A percentile compares a stretch with the other conserved stretches of the same genome.
Conservation (phyloP, 148 eudicot species). For the Tetragonia tetragonoides region DNA sequence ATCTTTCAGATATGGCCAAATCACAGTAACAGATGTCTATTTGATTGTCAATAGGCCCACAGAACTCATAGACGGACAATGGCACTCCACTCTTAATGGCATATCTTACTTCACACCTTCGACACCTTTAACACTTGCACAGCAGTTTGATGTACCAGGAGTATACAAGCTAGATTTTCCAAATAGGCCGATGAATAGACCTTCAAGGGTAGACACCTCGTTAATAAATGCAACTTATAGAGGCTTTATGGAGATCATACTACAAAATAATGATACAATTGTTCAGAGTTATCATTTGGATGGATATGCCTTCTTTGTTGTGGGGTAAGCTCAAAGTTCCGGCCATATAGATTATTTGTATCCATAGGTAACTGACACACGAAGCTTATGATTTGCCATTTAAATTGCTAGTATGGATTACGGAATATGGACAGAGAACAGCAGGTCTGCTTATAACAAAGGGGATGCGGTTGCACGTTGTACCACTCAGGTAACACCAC, state of each 20-base stretch:
- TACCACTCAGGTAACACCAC: constrained; percentile 64
- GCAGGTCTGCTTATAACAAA: constrained; percentile 80
- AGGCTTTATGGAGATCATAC: constrained; percentile 89
- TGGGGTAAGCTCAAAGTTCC: constrained; percentile 58
- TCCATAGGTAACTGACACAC: constrained; percentile 1
- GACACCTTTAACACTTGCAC: constrained; percentile 86
- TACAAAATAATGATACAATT: constrained; percentile 70
- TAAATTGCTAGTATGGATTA: constrained; percentile 69
- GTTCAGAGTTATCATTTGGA: constrained; percentile 89
- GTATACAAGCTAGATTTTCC: constrained; percentile 95
- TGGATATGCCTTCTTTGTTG: constrained; percentile 94
- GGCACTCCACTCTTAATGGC: constrained; percentile 82
- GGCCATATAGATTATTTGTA: background rate
- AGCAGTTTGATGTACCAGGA: constrained; percentile 75
- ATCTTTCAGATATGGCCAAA: constrained; percentile 87
- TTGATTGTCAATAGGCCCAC: constrained; percentile 74
- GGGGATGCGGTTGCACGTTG: constrained; percentile 96
- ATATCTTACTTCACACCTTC: constrained; percentile 80
- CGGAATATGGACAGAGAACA: constrained; percentile 90
- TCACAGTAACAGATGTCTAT: constrained; percentile 84
- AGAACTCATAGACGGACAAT: constrained; percentile 71
- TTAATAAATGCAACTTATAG: constrained; percentile 81
- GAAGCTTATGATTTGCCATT: constrained; percentile 8
- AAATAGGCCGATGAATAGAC: constrained; percentile 71
- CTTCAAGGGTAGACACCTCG: constrained; percentile 77